These are phyloP conservation scores for Fusarium xyrophilum DNA, from an alignment of 2,329 filamentous ascomycete genomes.

Conservation along the genomic window DNA sequence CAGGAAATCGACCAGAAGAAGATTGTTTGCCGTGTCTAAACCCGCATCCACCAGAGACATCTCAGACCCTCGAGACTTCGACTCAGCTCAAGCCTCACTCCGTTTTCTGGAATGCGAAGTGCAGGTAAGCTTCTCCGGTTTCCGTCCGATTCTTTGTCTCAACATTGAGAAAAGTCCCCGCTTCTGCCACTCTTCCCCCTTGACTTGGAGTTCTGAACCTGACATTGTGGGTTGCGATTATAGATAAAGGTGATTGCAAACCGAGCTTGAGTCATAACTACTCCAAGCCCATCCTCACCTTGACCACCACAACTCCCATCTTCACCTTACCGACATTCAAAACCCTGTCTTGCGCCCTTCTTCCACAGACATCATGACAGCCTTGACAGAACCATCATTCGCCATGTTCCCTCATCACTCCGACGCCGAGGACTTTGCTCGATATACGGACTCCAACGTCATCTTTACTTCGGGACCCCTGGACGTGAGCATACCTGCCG, in stretches of 20 bases:
- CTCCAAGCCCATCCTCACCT: slow-evolving; percentile 25
- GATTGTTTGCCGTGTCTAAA: slow-evolving; percentile 10
- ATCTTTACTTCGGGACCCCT: slow-evolving; percentile 52
- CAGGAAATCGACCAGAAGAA: slow-evolving; percentile 14
- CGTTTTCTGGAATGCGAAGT: slow-evolving; percentile 41
- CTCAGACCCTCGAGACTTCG: slow-evolving; percentile 32
- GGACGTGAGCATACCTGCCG: slow-evolving; percentile 57
- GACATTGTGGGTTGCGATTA: slow-evolving; percentile 24
- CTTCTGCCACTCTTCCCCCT: slow-evolving; percentile 12
- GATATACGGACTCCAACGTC: slow-evolving; percentile 55
- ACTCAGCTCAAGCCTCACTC: slow-evolving; percentile 30
- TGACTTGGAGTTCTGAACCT: slow-evolving; percentile 15
- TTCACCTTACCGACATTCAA: slow-evolving; percentile 1
- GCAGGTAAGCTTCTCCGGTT: slow-evolving; percentile 37
- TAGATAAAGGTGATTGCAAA: slow-evolving; percentile 41
- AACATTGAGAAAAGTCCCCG: slow-evolving; percentile 4
- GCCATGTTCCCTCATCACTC: slow-evolving; percentile 41
- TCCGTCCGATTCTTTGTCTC: slow-evolving; percentile 14
- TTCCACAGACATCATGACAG: slow-evolving; percentile 39
- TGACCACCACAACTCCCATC: slow-evolving; percentile 18
- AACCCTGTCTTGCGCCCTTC: slow-evolving; percentile 1
- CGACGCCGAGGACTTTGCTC: slow-evolving; percentile 51
- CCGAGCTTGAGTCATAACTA: slow-evolving; percentile 28
- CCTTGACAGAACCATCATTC: slow-evolving; percentile 42
- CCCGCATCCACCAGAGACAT: slow-evolving; percentile 26